Evolutionary conservation across 2,329 filamentous ascomycete species (phyloP).

Genomic region (Ascosphaera pollenicola): DNA sequence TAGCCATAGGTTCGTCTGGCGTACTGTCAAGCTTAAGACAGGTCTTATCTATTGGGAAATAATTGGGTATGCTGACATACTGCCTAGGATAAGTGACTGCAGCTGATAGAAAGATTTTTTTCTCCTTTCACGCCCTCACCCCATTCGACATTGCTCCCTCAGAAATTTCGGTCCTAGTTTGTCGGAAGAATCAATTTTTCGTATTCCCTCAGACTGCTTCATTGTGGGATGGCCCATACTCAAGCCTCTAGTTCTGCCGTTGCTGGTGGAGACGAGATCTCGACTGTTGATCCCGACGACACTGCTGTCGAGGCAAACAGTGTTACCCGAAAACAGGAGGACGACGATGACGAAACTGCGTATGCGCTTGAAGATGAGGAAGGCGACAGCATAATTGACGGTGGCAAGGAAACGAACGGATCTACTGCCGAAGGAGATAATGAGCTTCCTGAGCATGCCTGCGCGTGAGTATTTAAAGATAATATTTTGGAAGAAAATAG

Average conservation of each 20-base stretch:
- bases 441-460: slow-evolving; percentile 81
- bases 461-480: slow-evolving; percentile 45
- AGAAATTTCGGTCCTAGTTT: no score
- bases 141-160: no score
- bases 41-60: no score
- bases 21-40: no score
- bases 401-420: slow-evolving; percentile 36
- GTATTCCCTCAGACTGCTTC: slow-evolving; percentile 2
- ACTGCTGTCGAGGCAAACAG: slow-evolving; percentile 32
- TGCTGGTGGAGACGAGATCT: slow-evolving; percentile 65
- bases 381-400: slow-evolving; percentile 63
- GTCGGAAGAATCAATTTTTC: no score
- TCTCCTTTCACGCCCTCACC: no score
- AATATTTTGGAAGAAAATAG: slow-evolving; percentile 3
- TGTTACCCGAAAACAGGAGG: slow-evolving; percentile 39
- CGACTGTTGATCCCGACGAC: slow-evolving; percentile 55
- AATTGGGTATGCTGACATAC: no score
- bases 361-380: slow-evolving; percentile 70
- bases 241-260: slow-evolving; percentile 70
- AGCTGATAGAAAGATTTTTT: no score
- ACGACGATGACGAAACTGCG: slow-evolving; percentile 76
- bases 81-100: no score
- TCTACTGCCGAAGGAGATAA: slow-evolving; percentile 54
- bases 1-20: no score
- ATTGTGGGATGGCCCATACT: slow-evolving; percentile 15